These are phyloP conservation scores for Rutstroemia sp. DNA, from an alignment of 2,329 filamentous ascomycete genomes.

Conservation along the genomic window DNA sequence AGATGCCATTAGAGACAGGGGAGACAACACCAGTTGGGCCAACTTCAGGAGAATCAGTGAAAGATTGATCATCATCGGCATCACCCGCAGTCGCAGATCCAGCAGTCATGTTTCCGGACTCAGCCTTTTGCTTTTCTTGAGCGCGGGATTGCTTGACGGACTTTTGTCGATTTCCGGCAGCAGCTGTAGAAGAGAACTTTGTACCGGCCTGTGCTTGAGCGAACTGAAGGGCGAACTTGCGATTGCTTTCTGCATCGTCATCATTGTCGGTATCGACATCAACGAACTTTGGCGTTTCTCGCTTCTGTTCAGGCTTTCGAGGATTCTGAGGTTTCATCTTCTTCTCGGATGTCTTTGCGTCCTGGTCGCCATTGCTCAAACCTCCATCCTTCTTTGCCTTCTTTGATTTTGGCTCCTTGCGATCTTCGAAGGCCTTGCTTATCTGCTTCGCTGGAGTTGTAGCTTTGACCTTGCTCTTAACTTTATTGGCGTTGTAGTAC, in stretches of 20 bases:
- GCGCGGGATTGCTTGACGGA: conserved; percentile 63
- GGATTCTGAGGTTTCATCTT: conserved; percentile 15
- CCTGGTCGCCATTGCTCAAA: conserved; percentile 20
- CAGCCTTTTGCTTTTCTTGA: conserved; percentile 39
- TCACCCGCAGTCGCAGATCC: conserved; percentile 69
- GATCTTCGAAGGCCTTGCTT: conserved; percentile 17
- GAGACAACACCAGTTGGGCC: conserved; percentile 40
- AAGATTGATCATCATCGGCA: conserved; percentile 74
- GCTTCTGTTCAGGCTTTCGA: conserved; percentile 3
- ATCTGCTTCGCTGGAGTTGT: conserved; percentile 13
- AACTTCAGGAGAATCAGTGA: conserved; percentile 57
- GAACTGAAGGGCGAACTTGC: conserved; percentile 71
- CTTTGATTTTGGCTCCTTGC: conserved; percentile 24
- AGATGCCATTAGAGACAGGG: conserved; percentile 46
- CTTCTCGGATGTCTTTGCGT: conserved; percentile 17
- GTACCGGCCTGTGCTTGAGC: conserved; percentile 61
- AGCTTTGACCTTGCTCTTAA: conserved; percentile 15
- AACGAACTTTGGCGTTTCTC: not conserved
- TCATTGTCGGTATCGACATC: conserved; percentile 36
- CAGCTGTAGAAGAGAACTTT: conserved; percentile 49
- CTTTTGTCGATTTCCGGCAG: conserved; percentile 37
- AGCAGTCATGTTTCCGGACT: conserved; percentile 43
- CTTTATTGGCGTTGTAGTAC: conserved; percentile 18
- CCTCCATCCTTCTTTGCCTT: conserved; percentile 20
- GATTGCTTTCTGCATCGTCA: conserved; percentile 50